phyloP scores from a whole-genome alignment of 257 asterid species.

The Nicotiana tomentosiformis region DNA sequence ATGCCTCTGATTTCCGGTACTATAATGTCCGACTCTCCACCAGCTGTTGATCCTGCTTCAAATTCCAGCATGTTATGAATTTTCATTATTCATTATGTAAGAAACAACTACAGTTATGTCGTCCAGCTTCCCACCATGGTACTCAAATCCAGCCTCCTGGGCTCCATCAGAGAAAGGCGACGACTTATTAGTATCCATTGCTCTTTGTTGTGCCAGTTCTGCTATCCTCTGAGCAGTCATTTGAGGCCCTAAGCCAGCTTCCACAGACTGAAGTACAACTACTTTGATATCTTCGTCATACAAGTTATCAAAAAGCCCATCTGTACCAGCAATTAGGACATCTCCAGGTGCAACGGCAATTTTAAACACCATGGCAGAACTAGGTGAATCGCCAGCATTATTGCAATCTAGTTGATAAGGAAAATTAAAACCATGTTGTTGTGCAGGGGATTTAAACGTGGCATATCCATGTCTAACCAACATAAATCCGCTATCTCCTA shows the following conservation, averaged over 20 bases:
- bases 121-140: conserved; percentile 18
- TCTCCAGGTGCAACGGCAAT: conserved; percentile 10
- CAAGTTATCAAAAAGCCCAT: conserved; percentile 17
- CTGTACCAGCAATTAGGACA: conserved; percentile 15
- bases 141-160: conserved; percentile 1
- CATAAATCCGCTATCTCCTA: conserved; percentile 19
- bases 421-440: conserved; percentile 4
- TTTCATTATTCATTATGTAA: neutral
- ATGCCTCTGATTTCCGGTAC: neutral
- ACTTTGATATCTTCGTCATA: conserved; percentile 10
- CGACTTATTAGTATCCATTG: neutral
- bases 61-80: neutral
- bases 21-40: neutral
- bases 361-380: conserved; percentile 9
- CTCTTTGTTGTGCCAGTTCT: conserved; percentile 14
- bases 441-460: conserved; percentile 9
- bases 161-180: conserved; percentile 19
- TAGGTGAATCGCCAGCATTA: conserved; percentile 2
- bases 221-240: conserved; percentile 16
- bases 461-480: conserved; percentile 6
- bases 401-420: conserved; percentile 14
- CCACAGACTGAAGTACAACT: conserved; percentile 6
- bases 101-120: conserved; percentile 15
- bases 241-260: conserved; percentile 15
- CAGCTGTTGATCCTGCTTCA: neutral